Base-by-base conservation (phyloP, 1,284 basidiomycete species). In the Cerioporus squamosus region DNA sequence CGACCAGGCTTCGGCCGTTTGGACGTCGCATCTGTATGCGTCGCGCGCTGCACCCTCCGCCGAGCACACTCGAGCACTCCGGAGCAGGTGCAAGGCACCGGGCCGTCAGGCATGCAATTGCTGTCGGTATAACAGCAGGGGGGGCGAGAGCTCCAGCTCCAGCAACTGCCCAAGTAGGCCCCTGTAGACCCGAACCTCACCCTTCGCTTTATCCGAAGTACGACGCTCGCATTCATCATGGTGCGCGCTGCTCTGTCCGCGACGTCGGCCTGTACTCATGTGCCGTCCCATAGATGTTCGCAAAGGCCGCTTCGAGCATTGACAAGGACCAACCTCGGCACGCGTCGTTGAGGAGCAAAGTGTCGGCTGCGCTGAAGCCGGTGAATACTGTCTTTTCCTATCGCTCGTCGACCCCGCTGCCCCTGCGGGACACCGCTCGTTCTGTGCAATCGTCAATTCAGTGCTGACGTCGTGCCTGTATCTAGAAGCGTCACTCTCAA, bases 131-230 rank as follows among this genome's bases (percentile, higher is more conserved):
- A 69, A 68, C 60, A 69, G 63, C 53, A 51, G 43, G 26, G 44
- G 39, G 33, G 44, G 51, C 50, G 23, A 54, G 43, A 44, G 61
- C 47, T 36, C 8, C 33, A 36, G 33, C 14, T 15, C 46, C 45
- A 46, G 39, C 52, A 44, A 51, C 53, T 45, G 45, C 55, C 60
- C 62, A 61, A 56, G 54, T 50, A 51, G 53, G 42, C 64, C 65
- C 68, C 63, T 60, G 57, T 67, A 66, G 60, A 69, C 54, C 71
- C 71, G 70, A 72, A 61, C 58, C 68, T 70, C 64, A 51, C 60
- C 68, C 68, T 65, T 53, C 61, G 46, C 66, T 69, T 69, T 69
- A 68, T 68, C 71, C 71, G 70, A 69, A 58, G 57, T 57, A 58
- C 63, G 60, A 61, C 64, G 56, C 53, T 62, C 57, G 57, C 60